Percentiles rank a stretch among this genome's conserved stretches.
phyloP scores from a whole-genome alignment of 208 protist genomes.

The Wallacemonas rigidus region DNA sequence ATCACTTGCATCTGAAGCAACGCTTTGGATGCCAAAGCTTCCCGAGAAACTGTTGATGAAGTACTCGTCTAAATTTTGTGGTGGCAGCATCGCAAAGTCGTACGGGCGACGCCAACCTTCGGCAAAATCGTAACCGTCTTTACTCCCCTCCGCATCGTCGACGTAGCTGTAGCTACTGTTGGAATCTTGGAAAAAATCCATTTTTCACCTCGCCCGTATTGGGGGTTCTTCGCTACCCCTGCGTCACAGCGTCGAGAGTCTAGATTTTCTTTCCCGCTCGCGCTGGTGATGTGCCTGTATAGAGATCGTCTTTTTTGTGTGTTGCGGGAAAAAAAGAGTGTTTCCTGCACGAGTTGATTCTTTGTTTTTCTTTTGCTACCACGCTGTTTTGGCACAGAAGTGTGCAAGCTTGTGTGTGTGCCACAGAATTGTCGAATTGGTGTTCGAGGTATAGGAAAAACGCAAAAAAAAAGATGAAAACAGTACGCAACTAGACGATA shows the following conservation, averaged over 20 bases:
- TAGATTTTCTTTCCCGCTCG: not conserved
- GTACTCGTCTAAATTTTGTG: constrained; percentile 18
- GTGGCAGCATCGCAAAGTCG: constrained; percentile 15
- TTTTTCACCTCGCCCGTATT: not conserved
- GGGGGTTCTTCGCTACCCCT: too few relatives aligned
- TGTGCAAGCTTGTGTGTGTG: too few relatives aligned
- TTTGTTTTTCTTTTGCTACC: too few relatives aligned
- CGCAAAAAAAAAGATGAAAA: constrained; percentile 9
- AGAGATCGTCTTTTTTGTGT: too few relatives aligned
- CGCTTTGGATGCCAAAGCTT: constrained; percentile 8
- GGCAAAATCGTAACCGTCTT: constrained; percentile 7
- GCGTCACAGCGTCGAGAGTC: too few relatives aligned
- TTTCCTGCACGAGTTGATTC: too few relatives aligned
- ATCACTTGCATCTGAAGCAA: constrained; percentile 5
- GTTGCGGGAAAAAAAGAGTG: too few relatives aligned
- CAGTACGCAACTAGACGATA: constrained; percentile 8
- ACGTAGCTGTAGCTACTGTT: constrained; percentile 17
- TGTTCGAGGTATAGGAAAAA: not conserved
- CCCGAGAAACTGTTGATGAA: constrained; percentile 9
- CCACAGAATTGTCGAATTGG: too few relatives aligned
- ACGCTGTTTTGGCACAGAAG: too few relatives aligned
- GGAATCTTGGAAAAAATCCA: constrained; percentile 5
- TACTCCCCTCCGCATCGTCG: constrained; percentile 1
- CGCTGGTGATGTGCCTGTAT: not conserved
- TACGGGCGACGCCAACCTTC: constrained; percentile 4